Base-by-base conservation (phyloP, 345 rosid species). In the Eucalyptus marginata region DNA sequence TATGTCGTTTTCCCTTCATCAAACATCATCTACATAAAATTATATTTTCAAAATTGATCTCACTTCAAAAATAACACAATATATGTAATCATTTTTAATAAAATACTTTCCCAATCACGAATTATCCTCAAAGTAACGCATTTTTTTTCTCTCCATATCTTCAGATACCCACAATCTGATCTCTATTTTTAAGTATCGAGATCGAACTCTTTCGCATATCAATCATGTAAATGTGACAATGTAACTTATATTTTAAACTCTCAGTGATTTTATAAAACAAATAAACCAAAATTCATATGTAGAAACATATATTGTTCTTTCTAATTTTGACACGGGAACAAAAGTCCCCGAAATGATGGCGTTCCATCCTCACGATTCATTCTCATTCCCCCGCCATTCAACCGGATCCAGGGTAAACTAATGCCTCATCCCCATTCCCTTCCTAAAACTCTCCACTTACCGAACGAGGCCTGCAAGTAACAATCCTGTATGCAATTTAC, bases 1-100 rank as follows among this genome's bases (percentile, higher is more conserved):
- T 56, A 9, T 56, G 0, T 56, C 13, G 0, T 10, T 22, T 50
- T 56, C 3, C 29, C 62, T 56, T 56, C 6, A 0, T 24, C 10
- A 10, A 56, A 56, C 29, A 9, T 17, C 18, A 15, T 33, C 24
- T 17, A 68, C 1, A 31, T 17, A 76, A 76, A 40, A 40, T 2
- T 0, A 20, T 3, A 5, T 20, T 2, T 9, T 20, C 83, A 7
- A 40, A 76, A 40, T 76, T 22, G 15, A 11, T 76, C 46, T 76
- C 84, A 40, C 29, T 22, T 10, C 11, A 76, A 76, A 10, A 40
- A 76, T 40, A 76, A 40, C 83, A 3, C 47, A 2, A 36, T 20
- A 20, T 5, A 68, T 68, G 33, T 68, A 17, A 33, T 68, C 13
- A 33, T 33, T 66, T 66, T 33, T 33, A 68, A 68, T 20, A 68